Evolutionary conservation across 2,329 filamentous ascomycete genomes (phyloP), one percentile per base, ranked within the genome.

Genomic region (Rachicladosporium sp.): DNA sequence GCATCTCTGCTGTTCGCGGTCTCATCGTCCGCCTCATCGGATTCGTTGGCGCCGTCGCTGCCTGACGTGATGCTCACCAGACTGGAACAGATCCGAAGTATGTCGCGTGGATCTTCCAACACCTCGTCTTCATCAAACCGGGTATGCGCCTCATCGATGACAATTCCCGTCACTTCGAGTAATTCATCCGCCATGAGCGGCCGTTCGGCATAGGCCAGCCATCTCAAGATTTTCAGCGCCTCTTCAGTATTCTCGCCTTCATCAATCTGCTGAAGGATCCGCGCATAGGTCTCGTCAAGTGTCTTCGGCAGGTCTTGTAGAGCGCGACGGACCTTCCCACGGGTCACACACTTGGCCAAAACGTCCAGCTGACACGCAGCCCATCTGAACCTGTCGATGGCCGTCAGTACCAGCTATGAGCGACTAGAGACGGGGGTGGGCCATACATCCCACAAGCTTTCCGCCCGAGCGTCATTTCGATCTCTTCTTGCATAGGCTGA

Each of bases 221-320:
- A 34, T 9, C 10, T 34, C 33, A 34, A 13, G 6, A 34, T 34
- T 9, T 34, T 11, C 10, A 34, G 5, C 3, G 33, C 33, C 9
- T 4, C 7, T 5, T 34, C 33, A 10, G 33, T 12, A 34, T 34
- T n/a, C 3, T n/a, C 4, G 4, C 33, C 33, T 6, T 34, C 5
- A 3, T 21, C 4, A 19, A n/a, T 34, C 6, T 8, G 4, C 4
- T 19, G 5, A 15, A 34, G 33, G 10, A 64, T 61, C 27, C 56
- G 52, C 12, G 50, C 48, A 36, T 64, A 63, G 6, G 59, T 62
- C 10, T 58, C 50, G 29, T 61, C 52, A 9, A 64, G 41, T 10
- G 46, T 40, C 6, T 12, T 29, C 11, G 44, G 36, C n/a, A 43
- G 36, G 42, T 50, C 33, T 42, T 54, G 1, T 64, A 54, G 4